Evolutionary conservation across 164 flowering plant species (phyloP), one percentile per base, ranked within the genome.

Genomic region (Platanus orientalis): DNA sequence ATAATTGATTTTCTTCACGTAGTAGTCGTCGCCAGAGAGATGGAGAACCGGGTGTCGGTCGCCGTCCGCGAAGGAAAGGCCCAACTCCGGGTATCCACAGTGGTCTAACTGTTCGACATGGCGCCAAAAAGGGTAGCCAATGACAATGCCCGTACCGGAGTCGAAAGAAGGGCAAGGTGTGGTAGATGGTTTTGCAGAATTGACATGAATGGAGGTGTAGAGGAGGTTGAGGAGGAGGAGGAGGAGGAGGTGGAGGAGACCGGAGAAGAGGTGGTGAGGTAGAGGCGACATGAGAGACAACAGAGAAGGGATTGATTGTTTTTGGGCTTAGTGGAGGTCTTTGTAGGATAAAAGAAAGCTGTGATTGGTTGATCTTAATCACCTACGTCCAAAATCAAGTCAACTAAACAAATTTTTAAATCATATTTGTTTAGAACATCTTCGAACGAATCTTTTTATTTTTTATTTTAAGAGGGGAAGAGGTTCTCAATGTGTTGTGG

Each of bases 101-200:
- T 53, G 20, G 2, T 53, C 58, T 6, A 7, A 13, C 2, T 51
- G 58, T 4, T 52, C 17, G 29, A 4, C 19, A 32, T 58, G 62
- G 28, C 34, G 64, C 64, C 70, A 66, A 7, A 66, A 66, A 0
- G 70, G 70, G 59, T 66, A 66, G 53, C 59, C 20, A 24, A 66
- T 21, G 30, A 19, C 11, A 64, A 29, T 7, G 53, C 64, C 70
- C 19, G 21, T 53, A 0, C 70, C 64, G 32, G 64, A 66, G 44
- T 60, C 19, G 34, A 52, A 60, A 42, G 47, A 44, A 13, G 70
- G 58, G 45, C 64, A 60, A 0, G 29, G 5, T 0, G 53, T 1
- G 58, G 3, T 42, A 7, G 47, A 42, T 42, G 47, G 47, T 2
- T 42, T 42, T 4, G 47, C 14, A 30, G 29, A 40, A 21, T 51